phyloP scores from a whole-genome alignment of 139 green algal genomes.

The Monoraphidium neglectum region DNA sequence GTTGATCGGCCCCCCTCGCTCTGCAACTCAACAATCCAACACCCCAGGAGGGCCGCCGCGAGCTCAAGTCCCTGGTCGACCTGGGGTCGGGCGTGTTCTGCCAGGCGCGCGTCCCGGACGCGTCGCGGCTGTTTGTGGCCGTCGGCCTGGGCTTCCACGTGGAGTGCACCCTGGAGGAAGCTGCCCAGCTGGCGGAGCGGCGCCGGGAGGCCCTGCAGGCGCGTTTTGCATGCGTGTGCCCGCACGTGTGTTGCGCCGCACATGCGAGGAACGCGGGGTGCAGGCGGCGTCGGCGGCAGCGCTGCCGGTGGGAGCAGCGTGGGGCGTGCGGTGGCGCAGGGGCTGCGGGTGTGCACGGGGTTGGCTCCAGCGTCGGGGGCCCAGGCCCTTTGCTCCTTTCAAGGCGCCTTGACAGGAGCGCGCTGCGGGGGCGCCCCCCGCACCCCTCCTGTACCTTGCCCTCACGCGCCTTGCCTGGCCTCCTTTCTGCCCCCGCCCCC shows the following conservation, averaged over 20 bases:
- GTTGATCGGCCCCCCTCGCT: neutral
- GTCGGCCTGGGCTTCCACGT: slow-evolving; percentile 60
- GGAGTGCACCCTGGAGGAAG: slow-evolving; percentile 37
- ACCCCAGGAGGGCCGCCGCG: slow-evolving; percentile 2
- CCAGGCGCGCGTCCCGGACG: slow-evolving; percentile 42
- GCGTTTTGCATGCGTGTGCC: neutral
- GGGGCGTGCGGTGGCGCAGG: too few relatives aligned
- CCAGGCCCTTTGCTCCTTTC: too few relatives aligned
- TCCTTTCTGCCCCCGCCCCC: too few relatives aligned
- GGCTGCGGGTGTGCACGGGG: too few relatives aligned
- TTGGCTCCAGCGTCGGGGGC: too few relatives aligned
- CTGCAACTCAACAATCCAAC: neutral
- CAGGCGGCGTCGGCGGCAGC: neutral
- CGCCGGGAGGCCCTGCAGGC: slow-evolving; percentile 4
- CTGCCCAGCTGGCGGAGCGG: neutral
- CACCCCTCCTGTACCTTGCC: too few relatives aligned
- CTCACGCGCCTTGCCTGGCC: too few relatives aligned
- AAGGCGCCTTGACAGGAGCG: too few relatives aligned
- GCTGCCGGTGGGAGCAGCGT: too few relatives aligned
- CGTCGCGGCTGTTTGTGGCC: slow-evolving; percentile 33
- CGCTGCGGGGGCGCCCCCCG: neutral
- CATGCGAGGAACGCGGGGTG: neutral
- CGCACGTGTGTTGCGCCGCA: neutral
- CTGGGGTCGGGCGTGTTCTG: slow-evolving; percentile 43
- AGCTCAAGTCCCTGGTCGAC: slow-evolving; percentile 35